Evolutionary conservation across 352 stramenopile genomes (phyloP).

Genomic region (Aphanomyces euteiches): DNA sequence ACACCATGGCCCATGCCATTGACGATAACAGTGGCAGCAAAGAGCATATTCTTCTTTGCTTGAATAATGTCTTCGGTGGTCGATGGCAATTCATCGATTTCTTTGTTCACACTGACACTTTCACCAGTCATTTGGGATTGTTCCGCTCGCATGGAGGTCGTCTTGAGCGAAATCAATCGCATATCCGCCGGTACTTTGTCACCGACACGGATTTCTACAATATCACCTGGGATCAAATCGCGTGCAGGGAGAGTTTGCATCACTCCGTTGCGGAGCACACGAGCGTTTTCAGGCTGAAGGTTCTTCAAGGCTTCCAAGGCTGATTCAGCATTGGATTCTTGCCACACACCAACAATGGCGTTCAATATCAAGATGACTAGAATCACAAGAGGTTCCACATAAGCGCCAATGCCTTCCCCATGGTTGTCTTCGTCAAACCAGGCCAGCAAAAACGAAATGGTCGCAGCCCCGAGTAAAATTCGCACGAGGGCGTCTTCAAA

Average conservation of each 20-base stretch:
- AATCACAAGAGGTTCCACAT: constrained; percentile 97
- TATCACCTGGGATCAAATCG: constrained; percentile 95
- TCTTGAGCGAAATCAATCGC: constrained; percentile 93
- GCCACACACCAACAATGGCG: constrained; percentile 95
- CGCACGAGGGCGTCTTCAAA: constrained; percentile 98
- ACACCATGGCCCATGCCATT: constrained; percentile 91
- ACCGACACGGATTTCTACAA: constrained; percentile 94
- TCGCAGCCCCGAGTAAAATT: constrained; percentile 96
- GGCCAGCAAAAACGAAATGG: constrained; percentile 92
- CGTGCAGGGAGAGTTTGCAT: constrained; percentile 80
- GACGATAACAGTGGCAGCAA: constrained; percentile 96
- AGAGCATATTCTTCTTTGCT: constrained; percentile 96
- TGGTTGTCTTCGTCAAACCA: constrained; percentile 85
- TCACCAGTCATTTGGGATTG: constrained; percentile 97
- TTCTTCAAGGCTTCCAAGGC: constrained; percentile 95
- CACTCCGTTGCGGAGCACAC: constrained; percentile 81
- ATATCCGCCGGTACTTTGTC: constrained; percentile 97
- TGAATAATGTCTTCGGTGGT: constrained; percentile 82
- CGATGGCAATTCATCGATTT: constrained; percentile 66
- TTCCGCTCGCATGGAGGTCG: constrained; percentile 91
- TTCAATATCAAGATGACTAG: constrained; percentile 96
- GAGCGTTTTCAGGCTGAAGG: constrained; percentile 90
- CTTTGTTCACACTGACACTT: constrained; percentile 90
- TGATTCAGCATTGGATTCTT: constrained; percentile 91
- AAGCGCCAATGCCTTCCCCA: constrained; percentile 85